Base-by-base conservation (phyloP, 2,329 filamentous ascomycete genomes). In the Aplosporella prunicola region DNA sequence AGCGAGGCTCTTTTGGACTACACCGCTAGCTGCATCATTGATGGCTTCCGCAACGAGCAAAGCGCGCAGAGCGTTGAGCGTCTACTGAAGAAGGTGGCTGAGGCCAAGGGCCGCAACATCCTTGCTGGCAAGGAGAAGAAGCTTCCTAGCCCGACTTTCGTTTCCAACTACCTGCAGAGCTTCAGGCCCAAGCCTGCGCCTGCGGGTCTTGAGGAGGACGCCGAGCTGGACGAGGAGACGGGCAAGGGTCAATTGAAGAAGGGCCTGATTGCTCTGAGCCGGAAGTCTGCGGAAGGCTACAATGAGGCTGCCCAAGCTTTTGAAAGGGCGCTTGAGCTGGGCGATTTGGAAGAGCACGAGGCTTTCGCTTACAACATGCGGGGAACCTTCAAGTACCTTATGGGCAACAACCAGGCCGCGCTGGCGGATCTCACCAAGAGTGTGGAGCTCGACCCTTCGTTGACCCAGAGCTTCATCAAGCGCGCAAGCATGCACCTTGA, bases 381-480 rank as follows among this genome's bases (percentile, higher is more conserved):
- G 40, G 91, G 89, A 43, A 98, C 91, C 22, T 96, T 96, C 71
- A 80, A 81, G 57, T 96, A 93, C 57, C 74, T 98, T 44, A 79
- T 82, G 48, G 91, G 91, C 41, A 86, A 94, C 59, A 88, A 89
- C 51, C 72, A 82, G 36, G 75, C 80, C 44, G 91, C 91, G 3
- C 71, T 95, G 47, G 67, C 72, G 18, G 91, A 96, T 57, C 74
- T 98, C 54, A 85, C 87, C 61, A 91, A 84, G 76, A 93, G 86
- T 61, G 82, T 96, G 42, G 85, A 94, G 62, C 69, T 96, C 31
- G 81, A 96, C 53, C 83, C 86, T 10, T 70, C 76, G 7, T 71
- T 96, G 66, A 93, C 87, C 6, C 91, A 98, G 67, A 94, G 85
- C 68, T 96, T 93, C 62, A 94, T 98, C 68, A 98, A 98, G 74